Evolutionary conservation across 2,329 filamentous ascomycete genomes (phyloP).

Genomic region (Apiospora malaysiana): DNA sequence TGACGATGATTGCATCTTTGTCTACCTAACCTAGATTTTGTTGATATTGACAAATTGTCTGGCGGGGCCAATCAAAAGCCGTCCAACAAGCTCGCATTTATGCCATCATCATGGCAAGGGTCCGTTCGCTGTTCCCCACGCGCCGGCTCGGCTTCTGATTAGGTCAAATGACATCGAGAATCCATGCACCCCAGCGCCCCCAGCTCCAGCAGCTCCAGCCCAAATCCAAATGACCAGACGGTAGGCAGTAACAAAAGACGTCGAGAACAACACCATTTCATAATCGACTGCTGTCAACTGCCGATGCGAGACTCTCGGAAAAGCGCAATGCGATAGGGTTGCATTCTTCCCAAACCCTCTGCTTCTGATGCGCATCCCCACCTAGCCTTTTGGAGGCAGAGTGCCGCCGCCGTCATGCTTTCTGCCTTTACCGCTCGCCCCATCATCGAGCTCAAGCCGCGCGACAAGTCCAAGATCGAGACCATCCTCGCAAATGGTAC

Average conservation of each 20-base stretch:
- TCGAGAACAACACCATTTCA: not conserved
- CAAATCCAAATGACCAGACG: not conserved
- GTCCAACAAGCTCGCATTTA: not conserved
- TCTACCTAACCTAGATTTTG: not conserved
- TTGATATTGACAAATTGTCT: not conserved
- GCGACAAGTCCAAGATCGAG: constrained; percentile 97
- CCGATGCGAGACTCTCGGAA: not conserved
- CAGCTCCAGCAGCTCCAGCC: constrained; percentile 4
- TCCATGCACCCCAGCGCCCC: constrained; percentile 1
- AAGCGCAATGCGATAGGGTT: not conserved
- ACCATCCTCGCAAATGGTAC: constrained; percentile 89
- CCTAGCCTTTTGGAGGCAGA: constrained; percentile 21
- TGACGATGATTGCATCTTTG: not conserved
- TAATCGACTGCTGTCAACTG: not conserved
- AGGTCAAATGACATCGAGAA: constrained; percentile 24
- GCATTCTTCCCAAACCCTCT: not conserved
- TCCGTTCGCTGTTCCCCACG: constrained; percentile 13
- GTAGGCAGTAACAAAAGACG: not conserved
- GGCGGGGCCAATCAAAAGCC: not conserved
- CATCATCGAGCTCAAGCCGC: constrained; percentile 93
- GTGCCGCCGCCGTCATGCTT: constrained; percentile 68
- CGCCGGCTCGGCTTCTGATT: constrained; percentile 6
- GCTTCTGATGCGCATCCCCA: constrained; percentile 20
- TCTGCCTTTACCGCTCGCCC: constrained; percentile 96
- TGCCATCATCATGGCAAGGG: constrained; percentile 14